These are phyloP conservation scores for Dendrobium officinale DNA, from an alignment of 106 monocot species.

Conservation along the genomic window DNA sequence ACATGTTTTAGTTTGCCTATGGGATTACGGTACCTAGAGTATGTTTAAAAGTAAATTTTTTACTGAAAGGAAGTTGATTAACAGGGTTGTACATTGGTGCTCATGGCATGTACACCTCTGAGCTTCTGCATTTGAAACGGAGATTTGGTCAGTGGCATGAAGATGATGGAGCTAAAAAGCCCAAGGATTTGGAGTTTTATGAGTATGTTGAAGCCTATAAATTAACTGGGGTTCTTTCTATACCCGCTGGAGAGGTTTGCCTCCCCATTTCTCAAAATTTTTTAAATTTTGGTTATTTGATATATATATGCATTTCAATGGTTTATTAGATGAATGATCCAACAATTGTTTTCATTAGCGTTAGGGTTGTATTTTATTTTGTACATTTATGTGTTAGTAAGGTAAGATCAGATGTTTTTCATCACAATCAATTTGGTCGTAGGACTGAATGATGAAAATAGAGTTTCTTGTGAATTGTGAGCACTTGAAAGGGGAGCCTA, in stretches of 20 bases:
- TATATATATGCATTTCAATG: not conserved
- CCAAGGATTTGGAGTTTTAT: slow-evolving; percentile 62
- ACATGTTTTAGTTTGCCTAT: not conserved
- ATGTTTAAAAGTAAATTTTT: slow-evolving; percentile 6
- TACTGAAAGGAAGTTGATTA: not conserved
- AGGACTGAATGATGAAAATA: not conserved
- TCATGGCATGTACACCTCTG: slow-evolving; percentile 56
- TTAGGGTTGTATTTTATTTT: not conserved
- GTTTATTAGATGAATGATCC: not conserved
- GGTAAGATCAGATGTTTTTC: not conserved
- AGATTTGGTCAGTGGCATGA: slow-evolving; percentile 95
- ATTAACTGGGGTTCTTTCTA: slow-evolving; percentile 63
- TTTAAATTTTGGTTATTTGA: slow-evolving; percentile 3
- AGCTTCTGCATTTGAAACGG: slow-evolving; percentile 67
- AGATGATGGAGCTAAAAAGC: slow-evolving; percentile 26
- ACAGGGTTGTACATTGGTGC: slow-evolving; percentile 75
- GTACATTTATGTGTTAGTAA: not conserved
- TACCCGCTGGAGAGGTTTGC: slow-evolving; percentile 83
- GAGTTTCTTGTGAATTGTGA: not conserved
- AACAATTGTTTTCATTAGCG: not conserved
- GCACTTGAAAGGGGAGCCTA: not conserved
- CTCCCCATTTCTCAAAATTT: not conserved
- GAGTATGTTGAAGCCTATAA: slow-evolving; percentile 95
- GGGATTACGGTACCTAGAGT: not conserved
- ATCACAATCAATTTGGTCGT: not conserved